phyloP scores from a whole-genome alignment of 139 green algal genomes.

The Chlorella sp. region DNA sequence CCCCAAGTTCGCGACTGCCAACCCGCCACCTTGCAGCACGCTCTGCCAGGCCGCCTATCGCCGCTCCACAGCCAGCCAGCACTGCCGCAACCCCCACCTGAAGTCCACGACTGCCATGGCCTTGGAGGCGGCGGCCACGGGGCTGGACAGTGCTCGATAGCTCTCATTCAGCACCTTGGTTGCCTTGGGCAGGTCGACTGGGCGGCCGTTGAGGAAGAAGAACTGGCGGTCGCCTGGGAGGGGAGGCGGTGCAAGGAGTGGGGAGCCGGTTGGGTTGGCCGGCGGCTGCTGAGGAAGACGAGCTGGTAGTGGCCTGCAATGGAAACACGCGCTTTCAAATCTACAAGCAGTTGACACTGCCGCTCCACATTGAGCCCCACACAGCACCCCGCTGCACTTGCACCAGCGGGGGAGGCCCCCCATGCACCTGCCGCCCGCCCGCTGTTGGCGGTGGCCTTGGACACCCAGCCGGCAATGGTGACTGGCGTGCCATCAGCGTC shows the following conservation, averaged over 20 bases:
- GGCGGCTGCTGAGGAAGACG: not conserved
- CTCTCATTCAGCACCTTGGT: constrained; percentile 73
- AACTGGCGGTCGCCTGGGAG: constrained; percentile 87
- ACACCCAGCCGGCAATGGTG: constrained; percentile 71
- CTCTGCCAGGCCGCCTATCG: not conserved
- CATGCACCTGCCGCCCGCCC: constrained; percentile 31
- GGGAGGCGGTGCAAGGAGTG: not conserved
- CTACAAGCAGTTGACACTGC: too few relatives aligned
- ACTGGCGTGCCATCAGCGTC: not conserved
- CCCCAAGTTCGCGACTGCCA: not conserved
- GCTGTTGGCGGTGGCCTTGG: constrained; percentile 58
- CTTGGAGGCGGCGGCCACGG: constrained; percentile 38
- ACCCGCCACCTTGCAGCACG: not conserved
- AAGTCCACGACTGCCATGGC: constrained; percentile 84
- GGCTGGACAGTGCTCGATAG: constrained; percentile 62
- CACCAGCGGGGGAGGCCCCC: too few relatives aligned
- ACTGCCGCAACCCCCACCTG: not conserved
- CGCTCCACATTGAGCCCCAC: too few relatives aligned
- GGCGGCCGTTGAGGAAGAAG: constrained; percentile 93
- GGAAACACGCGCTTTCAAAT: too few relatives aligned
- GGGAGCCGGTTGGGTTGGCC: too few relatives aligned
- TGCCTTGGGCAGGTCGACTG: constrained; percentile 88
- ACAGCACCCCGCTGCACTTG: too few relatives aligned
- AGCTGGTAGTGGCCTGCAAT: not conserved
- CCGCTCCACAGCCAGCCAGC: not conserved